These are phyloP conservation scores for Pseudonitzschia pungens DNA, from an alignment of 108 stramenopile genomes.

Conservation along the genomic window DNA sequence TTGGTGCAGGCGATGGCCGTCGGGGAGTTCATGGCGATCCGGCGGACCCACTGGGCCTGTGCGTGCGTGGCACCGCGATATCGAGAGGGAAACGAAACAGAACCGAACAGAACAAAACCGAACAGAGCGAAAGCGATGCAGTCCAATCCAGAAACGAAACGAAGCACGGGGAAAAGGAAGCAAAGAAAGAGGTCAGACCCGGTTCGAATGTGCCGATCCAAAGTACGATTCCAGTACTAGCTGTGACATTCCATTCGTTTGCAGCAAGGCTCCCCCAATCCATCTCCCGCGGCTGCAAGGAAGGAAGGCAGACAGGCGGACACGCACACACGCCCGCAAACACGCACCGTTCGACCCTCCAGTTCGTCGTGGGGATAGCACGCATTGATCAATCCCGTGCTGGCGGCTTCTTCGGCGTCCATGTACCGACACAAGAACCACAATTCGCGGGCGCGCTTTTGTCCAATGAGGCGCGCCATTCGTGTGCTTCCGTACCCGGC, in stretches of 20 bases:
- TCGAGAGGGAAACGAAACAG: not conserved
- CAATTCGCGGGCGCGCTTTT: conserved; percentile 92
- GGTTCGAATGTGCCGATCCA: conserved; percentile 13
- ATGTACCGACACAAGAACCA: conserved; percentile 92
- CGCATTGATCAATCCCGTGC: conserved; percentile 92
- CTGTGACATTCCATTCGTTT: too few relatives aligned
- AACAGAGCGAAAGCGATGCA: not conserved
- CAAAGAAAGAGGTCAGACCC: too few relatives aligned
- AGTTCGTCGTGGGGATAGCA: conserved; percentile 59
- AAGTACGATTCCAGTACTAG: too few relatives aligned
- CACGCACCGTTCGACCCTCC: conserved; percentile 63
- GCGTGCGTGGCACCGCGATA: too few relatives aligned
- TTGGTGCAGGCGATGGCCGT: conserved; percentile 91
- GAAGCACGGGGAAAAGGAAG: too few relatives aligned
- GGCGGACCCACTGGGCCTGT: conserved; percentile 77
- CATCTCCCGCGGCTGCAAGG: too few relatives aligned
- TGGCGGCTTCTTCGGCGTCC: conserved; percentile 78
- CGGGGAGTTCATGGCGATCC: conserved; percentile 86
- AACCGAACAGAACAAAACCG: not conserved
- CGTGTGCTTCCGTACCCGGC: conserved; percentile 92
- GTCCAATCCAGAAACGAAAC: too few relatives aligned
- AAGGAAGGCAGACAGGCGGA: too few relatives aligned
- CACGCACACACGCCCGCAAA: too few relatives aligned
- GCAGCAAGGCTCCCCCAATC: too few relatives aligned
- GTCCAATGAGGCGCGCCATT: conserved; percentile 86